Base-by-base conservation (phyloP, 106 monocot species). In the Allium sativum region DNA sequence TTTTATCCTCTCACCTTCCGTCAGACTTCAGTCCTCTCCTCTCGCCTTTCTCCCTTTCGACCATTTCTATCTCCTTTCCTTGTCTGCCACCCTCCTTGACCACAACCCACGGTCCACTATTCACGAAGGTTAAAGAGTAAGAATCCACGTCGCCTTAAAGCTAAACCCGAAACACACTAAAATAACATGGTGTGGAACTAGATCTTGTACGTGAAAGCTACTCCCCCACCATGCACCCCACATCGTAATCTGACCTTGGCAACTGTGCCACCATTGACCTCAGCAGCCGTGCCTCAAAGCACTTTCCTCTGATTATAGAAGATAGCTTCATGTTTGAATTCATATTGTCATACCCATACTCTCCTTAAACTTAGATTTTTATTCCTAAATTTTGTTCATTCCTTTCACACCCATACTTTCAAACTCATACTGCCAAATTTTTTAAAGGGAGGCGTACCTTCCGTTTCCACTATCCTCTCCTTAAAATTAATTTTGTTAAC, bases 221-320 rank as follows among this genome's bases (percentile, higher is more conserved):
- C 76, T 89, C 93, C 31, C 93, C 93, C 1, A 79, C 89, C n/a
- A 81, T 93, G 74, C 93, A 93, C 56, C 86, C 82, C 8, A 81
- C 73, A 7, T 15, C 85, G 12, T 5, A 76, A 9, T 44, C 76
- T 19, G 89, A 89, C 65, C 83, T 93, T 20, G 69, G 73, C 9
- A 86, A 83, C 40, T 78, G 71, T 9, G 72, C 76, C 55, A 78
- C 82, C 66, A 45, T 93, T 51, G 83, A 93, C 71, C 65, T 92
- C n/a, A n/a, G n/a, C n/a, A n/a, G n/a, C n/a, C n/a, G n/a, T n/a
- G n/a, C n/a, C n/a, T n/a, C n/a, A n/a, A n/a, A n/a, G n/a, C n/a
- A n/a, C n/a, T n/a, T n/a, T n/a, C n/a, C n/a, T n/a, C n/a, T n/a
- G n/a, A n/a, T n/a, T n/a, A n/a, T n/a, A n/a, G n/a, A n/a, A n/a